Evolutionary conservation across 1,284 basidiomycete genomes (phyloP), one percentile per base, ranked within the genome.

Genomic region (Moesziomyces sp.): DNA sequence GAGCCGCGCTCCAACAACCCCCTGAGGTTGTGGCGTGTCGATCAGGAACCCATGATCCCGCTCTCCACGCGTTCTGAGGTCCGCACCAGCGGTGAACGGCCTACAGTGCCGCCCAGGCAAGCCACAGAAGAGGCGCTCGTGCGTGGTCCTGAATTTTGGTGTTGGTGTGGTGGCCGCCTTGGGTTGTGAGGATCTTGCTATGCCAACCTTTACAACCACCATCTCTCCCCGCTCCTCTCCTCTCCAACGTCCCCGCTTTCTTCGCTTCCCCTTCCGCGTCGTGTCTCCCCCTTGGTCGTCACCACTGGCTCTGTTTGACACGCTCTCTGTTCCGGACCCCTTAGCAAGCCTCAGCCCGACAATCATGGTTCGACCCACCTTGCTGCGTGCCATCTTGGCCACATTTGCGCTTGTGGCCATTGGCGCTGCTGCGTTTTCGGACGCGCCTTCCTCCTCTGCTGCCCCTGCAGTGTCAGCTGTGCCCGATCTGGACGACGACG

Each of bases 401-500:
- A 54, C 55, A 0, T 52, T 66, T 4, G 57, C 63, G 10, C 40
- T 65, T 21, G 42, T 63, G 38, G 44, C 60, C 33, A n/a, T 66
- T 8, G 54, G 60, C 19, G 60, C 40, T 46, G 33, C 45, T 18
- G 54, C 56, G 6, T 19, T 45, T 11, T 52, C 50, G 26, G 23
- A 56, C 40, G 23, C 24, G 2, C 43, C 49, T 3, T 18, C 50
- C 40, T 35, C 30, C n/a, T 24, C 35, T 47, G 43, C 58, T 44
- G 18, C 24, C 40, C 13, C 56, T 3, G 9, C 24, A 11, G 11
- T 52, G 38, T 6, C 56, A 2, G 13, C 24, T 7, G 11, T 52
- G 0, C 46, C 54, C 9, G 52, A 69, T 47, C 46, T 60, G 33
- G 78, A 80, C 53, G 75, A 75, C 28, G 65, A 65, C n/a, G 77